Evolutionary conservation across 2,329 filamentous ascomycete species (phyloP), one percentile per base, ranked within the genome.

Genomic region (Penicillium occitanis): DNA sequence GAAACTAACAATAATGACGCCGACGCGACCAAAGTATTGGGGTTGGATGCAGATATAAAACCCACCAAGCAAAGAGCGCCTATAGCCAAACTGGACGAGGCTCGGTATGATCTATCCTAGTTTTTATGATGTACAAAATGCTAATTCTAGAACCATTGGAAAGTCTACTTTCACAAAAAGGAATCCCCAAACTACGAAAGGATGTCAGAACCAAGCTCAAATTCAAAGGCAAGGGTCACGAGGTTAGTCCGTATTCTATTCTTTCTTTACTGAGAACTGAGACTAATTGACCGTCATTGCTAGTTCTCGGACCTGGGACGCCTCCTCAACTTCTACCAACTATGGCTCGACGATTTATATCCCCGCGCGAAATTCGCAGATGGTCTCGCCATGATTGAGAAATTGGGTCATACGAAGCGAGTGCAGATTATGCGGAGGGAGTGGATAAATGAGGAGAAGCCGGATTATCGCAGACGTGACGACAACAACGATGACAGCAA

Each of bases 311-410:
- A 99, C 75, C 87, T 93, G 11, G 86, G 89, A 0, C 87, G 89
- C 17, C 85, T 99, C 28, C 84, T 99, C 58, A 92, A 91, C 28
- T 91, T 96, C 75, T 99, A 98, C 75, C 95, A 98, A 76, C 79
- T 97, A 65, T 99, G 95, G 95, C 90, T 99, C 1, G 94, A 99
- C 78, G 93, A 97, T 74, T 83, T 99, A 13, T 99, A 93, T 74
- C 95, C 95, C 13, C 93, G 96, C 74, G 95, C 94, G 5, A 94
- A 93, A 73, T 99, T 99, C 73, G 86, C 91, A 58, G 95, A 99
- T 73, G 95, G 91, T 2, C 82, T 98, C 6, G 82, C 85, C 46
- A 97, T 98, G 82, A 91, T 98, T 2, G 95, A 99, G 77, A 97
- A 96, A 79, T 84, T 92, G 0, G 95, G 95, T 1, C 95, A 97